phyloP scores from a whole-genome alignment of 129 eudicot species.

The Mikania micrantha region DNA sequence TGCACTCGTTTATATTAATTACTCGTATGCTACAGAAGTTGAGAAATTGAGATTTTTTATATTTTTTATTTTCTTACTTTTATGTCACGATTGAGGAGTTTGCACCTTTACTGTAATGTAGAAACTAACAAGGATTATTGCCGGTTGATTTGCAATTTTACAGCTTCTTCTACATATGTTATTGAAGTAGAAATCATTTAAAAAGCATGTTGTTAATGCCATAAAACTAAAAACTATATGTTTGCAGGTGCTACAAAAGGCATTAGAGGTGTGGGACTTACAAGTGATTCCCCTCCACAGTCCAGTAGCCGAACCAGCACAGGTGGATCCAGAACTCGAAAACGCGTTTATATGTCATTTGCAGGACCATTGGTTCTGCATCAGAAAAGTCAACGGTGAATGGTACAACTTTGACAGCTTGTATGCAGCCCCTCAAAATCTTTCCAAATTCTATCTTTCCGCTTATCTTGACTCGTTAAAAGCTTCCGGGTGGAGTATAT shows the following conservation, averaged over 20 bases:
- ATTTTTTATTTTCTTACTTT: not conserved
- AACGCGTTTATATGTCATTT: slow-evolving; percentile 89
- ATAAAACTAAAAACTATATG: not conserved
- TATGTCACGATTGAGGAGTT: not conserved
- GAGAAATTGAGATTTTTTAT: not conserved
- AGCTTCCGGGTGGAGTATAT: slow-evolving; percentile 94
- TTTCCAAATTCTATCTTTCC: slow-evolving; percentile 89
- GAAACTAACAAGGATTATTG: not conserved
- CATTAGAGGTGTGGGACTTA: slow-evolving; percentile 94
- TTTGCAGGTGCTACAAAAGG: slow-evolving; percentile 86
- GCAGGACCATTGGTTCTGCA: slow-evolving; percentile 98
- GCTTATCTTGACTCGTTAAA: slow-evolving; percentile 86
- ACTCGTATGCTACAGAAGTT: too few relatives aligned
- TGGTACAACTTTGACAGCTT: slow-evolving; percentile 98
- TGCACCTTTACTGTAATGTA: not conserved
- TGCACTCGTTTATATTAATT: too few relatives aligned
- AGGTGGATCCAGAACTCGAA: slow-evolving; percentile 90
- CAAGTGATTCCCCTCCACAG: slow-evolving; percentile 90
- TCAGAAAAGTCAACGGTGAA: slow-evolving; percentile 90
- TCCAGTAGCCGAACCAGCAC: slow-evolving; percentile 94
- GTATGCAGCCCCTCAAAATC: slow-evolving; percentile 90
- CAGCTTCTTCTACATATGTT: slow-evolving; percentile 1
- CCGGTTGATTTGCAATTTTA: not conserved
- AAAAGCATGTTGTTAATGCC: not conserved
- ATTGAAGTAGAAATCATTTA: not conserved